Conservation (phyloP, 1,284 basidiomycete species). For the Xerocomus tenax region DNA sequence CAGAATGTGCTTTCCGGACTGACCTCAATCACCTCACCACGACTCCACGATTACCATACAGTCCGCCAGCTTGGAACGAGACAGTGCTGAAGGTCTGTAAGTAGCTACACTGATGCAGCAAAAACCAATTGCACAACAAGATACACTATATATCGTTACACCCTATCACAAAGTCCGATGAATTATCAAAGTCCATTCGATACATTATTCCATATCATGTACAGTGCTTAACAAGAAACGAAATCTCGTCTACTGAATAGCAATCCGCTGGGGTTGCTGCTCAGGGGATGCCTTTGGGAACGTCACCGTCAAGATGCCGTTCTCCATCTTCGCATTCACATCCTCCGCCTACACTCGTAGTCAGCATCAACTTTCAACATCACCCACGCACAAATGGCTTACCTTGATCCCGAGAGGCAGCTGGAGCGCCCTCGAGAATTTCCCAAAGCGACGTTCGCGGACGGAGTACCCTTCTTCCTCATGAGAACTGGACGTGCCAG, state of each 20-base stretch:
- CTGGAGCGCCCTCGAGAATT: constrained; percentile 1
- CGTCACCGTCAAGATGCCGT: constrained; percentile 7
- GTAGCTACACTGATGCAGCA: no score
- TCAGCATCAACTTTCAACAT: background rate
- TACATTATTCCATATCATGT: no score
- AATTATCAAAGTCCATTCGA: no score
- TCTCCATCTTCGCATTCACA: constrained; percentile 8
- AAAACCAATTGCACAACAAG: no score
- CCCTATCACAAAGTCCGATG: no score
- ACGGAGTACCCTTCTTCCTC: background rate
- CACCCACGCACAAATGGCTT: background rate
- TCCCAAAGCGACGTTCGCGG: constrained; percentile 2
- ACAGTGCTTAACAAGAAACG: no score
- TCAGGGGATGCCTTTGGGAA: background rate
- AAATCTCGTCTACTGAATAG: constrained; percentile 2
- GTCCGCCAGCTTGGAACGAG: no score
- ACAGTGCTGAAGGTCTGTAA: no score
- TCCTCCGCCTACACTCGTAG: constrained; percentile 9
- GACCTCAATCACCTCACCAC: no score
- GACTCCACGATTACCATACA: no score
- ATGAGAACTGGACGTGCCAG: background rate
- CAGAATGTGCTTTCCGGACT: no score
- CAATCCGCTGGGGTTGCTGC: constrained; percentile 1
- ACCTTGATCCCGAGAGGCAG: constrained; percentile 5
- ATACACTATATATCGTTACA: no score